Base-by-base conservation (phyloP, 2,329 filamentous ascomycete genomes). In the Xylariaceae sp. region DNA sequence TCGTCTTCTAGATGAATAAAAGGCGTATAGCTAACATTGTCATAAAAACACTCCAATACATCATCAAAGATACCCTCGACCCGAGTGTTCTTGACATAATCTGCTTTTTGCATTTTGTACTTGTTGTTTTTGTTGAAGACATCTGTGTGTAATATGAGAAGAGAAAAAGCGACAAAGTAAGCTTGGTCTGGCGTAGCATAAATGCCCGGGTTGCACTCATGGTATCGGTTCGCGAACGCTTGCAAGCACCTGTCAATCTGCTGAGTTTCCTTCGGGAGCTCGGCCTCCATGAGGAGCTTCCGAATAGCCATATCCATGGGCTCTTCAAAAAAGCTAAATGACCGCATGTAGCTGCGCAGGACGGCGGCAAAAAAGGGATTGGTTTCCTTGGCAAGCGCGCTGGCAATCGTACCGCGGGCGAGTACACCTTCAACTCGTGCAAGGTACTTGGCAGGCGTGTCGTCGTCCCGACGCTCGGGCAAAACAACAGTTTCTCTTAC, bases 41-140 rank as follows among this genome's bases (percentile, higher is more conserved):
- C 94, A 72, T 97, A 99, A 68, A 99, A 95, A 68, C 92, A 96
- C 65, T 91, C 91, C 13, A 97, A 77, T 40, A 97, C 88, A 61
- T 97, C 92, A 61, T 95, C 89, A 49, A 88, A 89, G n/a, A 97
- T 88, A 13, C 90, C 90, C 68, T 97, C 92, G 2, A 89, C 91
- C 19, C 85, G 85, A 0, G 92, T 95, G 68, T 97, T 97, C 71
- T 95, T 96, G 63, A 97, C 80, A 71, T 99, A 99, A 66, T 97
- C 94, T 0, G 81, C 75, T 68, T 95, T 95, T 67, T 95, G 91
- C 94, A 99, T 99, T 72, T 99, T 99, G 70, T 94, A 83, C 74
- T 97, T 97, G 75, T 97, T 97, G 76, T 97, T 99, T 73, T 95
- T 96, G 77, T 99, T 99, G 82, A 97, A 97, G n/a, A 95, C 89